Percentiles rank a stretch among this genome's conserved stretches.
These are phyloP conservation scores for Neofusicoccum laricinum DNA, from an alignment of 2,329 filamentous ascomycete species.

Conservation along the genomic window DNA sequence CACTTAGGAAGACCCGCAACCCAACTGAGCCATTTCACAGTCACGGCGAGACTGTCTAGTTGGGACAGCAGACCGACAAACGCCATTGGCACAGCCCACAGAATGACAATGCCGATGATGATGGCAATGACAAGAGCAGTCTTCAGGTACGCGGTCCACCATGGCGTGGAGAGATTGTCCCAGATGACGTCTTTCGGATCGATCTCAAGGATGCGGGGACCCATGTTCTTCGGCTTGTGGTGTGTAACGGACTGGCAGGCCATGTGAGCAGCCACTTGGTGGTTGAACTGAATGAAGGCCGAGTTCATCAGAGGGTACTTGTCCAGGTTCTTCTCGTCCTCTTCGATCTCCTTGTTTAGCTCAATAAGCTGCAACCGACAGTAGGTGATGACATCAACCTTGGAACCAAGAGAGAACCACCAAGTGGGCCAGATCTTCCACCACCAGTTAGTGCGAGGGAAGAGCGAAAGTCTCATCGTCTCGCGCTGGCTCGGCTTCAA, in stretches of 20 bases:
- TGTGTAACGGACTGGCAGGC: slow-evolving; percentile 90
- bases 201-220: slow-evolving; percentile 87
- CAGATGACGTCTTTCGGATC: slow-evolving; percentile 89
- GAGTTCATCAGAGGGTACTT: slow-evolving; percentile 91
- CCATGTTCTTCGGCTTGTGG: slow-evolving; percentile 90
- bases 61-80: slow-evolving; percentile 83
- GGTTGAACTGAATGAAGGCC: slow-evolving; percentile 97
- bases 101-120: slow-evolving; percentile 72
- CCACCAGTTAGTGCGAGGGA: slow-evolving; percentile 52
- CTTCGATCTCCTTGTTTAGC: slow-evolving; percentile 86
- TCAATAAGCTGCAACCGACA: slow-evolving; percentile 82
- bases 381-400: slow-evolving; percentile 93
- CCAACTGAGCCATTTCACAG: slow-evolving; percentile 68
- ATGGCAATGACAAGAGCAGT: slow-evolving; percentile 62
- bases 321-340: slow-evolving; percentile 81
- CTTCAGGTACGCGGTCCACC: slow-evolving; percentile 86
- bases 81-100: slow-evolving; percentile 88
- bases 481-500: slow-evolving; percentile 78
- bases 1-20: slow-evolving; percentile 60
- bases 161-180: slow-evolving; percentile 94
- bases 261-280: slow-evolving; percentile 97
- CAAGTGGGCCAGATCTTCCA: slow-evolving; percentile 44
- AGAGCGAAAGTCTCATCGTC: slow-evolving; percentile 72
- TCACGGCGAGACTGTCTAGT: slow-evolving; percentile 64
- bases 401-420: slow-evolving; percentile 78